phyloP scores from a whole-genome alignment of 108 stramenopile genomes.

The Parietichytrium sp. region DNA sequence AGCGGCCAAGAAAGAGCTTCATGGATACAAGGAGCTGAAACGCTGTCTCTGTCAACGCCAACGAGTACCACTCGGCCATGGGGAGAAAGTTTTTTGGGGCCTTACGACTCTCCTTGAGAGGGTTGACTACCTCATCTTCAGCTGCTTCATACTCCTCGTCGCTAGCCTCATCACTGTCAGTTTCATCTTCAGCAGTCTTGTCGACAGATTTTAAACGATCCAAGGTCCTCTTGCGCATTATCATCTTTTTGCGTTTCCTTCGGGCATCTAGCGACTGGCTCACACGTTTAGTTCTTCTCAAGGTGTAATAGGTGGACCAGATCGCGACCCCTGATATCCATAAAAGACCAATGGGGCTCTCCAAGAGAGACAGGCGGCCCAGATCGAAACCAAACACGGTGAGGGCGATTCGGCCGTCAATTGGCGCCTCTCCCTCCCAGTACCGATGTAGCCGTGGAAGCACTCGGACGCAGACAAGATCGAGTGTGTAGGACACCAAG shows the following conservation, averaged over 20 bases:
- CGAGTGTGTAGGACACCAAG: not conserved
- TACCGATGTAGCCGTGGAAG: not conserved
- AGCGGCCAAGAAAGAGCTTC: slow-evolving; percentile 66
- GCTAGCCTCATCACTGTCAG: not conserved
- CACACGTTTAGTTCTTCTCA: slow-evolving; percentile 9
- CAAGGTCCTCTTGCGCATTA: not conserved
- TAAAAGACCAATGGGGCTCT: slow-evolving; percentile 15
- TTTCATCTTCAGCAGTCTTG: not conserved
- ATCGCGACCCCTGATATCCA: slow-evolving; percentile 32
- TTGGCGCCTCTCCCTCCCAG: not conserved
- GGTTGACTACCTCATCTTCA: not conserved
- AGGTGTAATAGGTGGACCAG: slow-evolving; percentile 34
- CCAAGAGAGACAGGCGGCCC: not conserved
- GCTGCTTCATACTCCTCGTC: slow-evolving; percentile 30
- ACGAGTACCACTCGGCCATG: slow-evolving; percentile 68
- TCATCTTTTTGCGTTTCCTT: not conserved
- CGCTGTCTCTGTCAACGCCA: slow-evolving; percentile 52
- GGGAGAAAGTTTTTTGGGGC: slow-evolving; percentile 55
- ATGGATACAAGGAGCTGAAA: slow-evolving; percentile 57
- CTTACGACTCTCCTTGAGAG: slow-evolving; percentile 37
- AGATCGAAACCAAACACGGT: not conserved
- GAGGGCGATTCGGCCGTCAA: not conserved
- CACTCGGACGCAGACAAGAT: not conserved
- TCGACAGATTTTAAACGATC: not conserved
- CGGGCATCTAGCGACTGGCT: not conserved